Conservation (phyloP, 129 eudicot species). For the Chrysanthemum makinoi region DNA sequence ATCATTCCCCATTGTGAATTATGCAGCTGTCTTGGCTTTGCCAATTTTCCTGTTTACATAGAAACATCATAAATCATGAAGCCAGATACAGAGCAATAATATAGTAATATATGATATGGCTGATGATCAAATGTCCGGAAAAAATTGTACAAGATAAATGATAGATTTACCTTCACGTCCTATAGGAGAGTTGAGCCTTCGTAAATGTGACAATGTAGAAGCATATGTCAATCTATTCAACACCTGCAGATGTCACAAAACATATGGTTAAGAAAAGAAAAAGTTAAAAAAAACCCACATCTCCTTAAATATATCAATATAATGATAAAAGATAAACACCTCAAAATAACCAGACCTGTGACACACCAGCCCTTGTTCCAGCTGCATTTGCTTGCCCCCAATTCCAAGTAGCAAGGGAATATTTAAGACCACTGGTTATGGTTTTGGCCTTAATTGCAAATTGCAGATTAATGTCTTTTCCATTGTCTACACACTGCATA, state of each 20-base stretch:
- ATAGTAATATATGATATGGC: constrained; percentile 3
- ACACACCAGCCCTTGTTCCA: constrained; percentile 94
- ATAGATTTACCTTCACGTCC: constrained; percentile 81
- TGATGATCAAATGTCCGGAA: background rate
- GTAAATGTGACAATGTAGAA: constrained; percentile 87
- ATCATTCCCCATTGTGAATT: constrained; percentile 99
- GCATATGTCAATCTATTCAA: constrained; percentile 93
- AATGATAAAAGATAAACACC: background rate
- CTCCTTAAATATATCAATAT: background rate
- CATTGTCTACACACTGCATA: constrained; percentile 75
- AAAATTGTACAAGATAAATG: background rate
- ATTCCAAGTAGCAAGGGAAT: constrained; percentile 94
- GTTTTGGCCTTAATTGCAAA: constrained; percentile 98
- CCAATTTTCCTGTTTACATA: constrained; percentile 61
- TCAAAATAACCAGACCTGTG: constrained; percentile 48
- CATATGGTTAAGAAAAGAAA: constrained; percentile 9
- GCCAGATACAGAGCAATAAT: constrained; percentile 2
- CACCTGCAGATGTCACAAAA: constrained; percentile 47
- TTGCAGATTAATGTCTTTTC: constrained; percentile 89
- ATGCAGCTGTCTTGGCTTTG: constrained; percentile 94
- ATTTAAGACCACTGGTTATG: constrained; percentile 90
- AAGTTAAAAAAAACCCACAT: background rate
- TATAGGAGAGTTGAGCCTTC: constrained; percentile 90
- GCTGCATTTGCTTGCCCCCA: constrained; percentile 99
- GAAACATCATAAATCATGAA: background rate